Conservation (phyloP, 2,329 filamentous ascomycete species). For the Leptographium flavum region DNA sequence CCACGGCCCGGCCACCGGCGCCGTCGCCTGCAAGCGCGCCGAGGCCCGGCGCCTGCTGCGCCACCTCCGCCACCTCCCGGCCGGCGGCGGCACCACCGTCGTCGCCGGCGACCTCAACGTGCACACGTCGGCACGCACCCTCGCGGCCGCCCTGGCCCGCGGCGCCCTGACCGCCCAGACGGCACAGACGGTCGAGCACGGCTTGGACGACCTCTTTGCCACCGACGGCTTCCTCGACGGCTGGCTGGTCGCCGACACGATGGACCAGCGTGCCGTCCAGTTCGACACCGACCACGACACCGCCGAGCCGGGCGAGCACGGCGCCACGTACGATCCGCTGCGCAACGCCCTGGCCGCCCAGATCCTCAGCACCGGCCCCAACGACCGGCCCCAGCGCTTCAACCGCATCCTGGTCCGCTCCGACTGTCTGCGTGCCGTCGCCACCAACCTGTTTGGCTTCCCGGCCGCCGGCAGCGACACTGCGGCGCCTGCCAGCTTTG, state of each 20-base stretch:
- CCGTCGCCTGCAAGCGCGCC: conserved; percentile 39
- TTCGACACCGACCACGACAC: conserved; percentile 18
- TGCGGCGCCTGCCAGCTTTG: conserved; percentile 15
- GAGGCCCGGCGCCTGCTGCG: conserved; percentile 37
- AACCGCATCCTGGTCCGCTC: conserved; percentile 45
- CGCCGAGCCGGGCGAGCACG: conserved; percentile 32
- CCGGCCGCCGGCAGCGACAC: conserved; percentile 8
- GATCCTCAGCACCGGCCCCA: conserved; percentile 29
- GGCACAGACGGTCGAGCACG: conserved; percentile 21
- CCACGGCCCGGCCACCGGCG: conserved; percentile 43
- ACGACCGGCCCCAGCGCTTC: conserved; percentile 48
- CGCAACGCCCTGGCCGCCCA: conserved; percentile 40
- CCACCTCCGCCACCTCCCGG: conserved; percentile 24
- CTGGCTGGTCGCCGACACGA: conserved; percentile 32
- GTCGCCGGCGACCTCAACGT: conserved; percentile 53
- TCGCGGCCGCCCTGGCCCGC: conserved; percentile 35
- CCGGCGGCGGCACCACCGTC: conserved; percentile 31
- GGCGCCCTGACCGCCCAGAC: conserved; percentile 39
- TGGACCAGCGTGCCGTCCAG: too few species aligned
- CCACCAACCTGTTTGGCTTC: conserved; percentile 46
- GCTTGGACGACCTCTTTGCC: conserved; percentile 31
- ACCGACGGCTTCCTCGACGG: conserved; percentile 35
- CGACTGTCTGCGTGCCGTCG: conserved; percentile 21
- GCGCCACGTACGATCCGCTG: conserved; percentile 49
- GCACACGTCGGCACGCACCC: conserved; percentile 40